These are phyloP conservation scores for Phenoliferia sp. DNA, from an alignment of 1,284 basidiomycete genomes.

Conservation along the genomic window DNA sequence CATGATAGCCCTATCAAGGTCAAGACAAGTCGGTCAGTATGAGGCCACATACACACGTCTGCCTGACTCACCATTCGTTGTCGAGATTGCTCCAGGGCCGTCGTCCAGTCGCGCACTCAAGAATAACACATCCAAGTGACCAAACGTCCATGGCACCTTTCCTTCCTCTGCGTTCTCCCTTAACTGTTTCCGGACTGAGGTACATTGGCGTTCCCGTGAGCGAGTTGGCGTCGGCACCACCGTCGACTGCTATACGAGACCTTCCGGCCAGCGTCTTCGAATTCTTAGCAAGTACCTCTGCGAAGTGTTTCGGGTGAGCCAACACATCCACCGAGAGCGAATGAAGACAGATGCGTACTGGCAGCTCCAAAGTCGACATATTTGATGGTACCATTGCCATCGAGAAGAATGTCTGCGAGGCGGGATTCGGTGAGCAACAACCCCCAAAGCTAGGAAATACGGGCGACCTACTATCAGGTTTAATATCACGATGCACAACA, in stretches of 20 bases:
- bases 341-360: slow-evolving; percentile 55
- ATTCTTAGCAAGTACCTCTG: slow-evolving; percentile 68
- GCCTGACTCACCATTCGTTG: slow-evolving; percentile 94
- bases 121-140: slow-evolving; percentile 92
- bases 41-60: background rate
- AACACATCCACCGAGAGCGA: background rate
- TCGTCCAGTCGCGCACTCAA: slow-evolving; percentile 92
- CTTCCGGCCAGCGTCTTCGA: slow-evolving; percentile 75
- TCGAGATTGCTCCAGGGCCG: slow-evolving; percentile 98
- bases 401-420: slow-evolving; percentile 79
- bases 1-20: slow-evolving; percentile 33
- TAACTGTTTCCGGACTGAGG: slow-evolving; percentile 98
- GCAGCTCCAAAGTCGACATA: slow-evolving; percentile 98
- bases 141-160: slow-evolving; percentile 99
- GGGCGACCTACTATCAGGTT: slow-evolving; percentile 85
- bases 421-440: background rate
- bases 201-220: slow-evolving; percentile 99
- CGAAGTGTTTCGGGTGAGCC: background rate
- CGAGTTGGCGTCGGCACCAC: slow-evolving; percentile 46
- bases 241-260: slow-evolving; percentile 40
- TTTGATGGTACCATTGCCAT: slow-evolving; percentile 87
- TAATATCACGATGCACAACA: slow-evolving; percentile 95
- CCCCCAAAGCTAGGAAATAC: background rate
- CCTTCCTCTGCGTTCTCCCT: slow-evolving; percentile 60
- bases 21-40: background rate